phyloP scores from a whole-genome alignment of 495 filamentous ascomycete species.

The Aspergillus carlsbadensis region DNA sequence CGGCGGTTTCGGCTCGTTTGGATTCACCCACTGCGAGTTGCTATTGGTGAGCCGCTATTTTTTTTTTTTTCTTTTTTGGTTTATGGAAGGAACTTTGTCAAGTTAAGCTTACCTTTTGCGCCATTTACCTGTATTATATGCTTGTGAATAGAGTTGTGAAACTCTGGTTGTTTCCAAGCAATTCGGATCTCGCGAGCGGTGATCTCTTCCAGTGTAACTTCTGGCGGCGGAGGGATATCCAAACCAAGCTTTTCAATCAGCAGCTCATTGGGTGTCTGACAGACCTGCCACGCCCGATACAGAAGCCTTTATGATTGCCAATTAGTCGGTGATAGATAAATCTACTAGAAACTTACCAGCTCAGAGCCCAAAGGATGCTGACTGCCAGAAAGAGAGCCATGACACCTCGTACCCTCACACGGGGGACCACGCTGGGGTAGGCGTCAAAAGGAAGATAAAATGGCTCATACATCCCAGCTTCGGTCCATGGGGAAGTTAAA shows the following conservation, averaged over 20 bases:
- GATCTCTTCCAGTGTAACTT: conserved; percentile 89
- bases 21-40: conserved; percentile 74
- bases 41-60: conserved; percentile 22
- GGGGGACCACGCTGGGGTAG: conserved; percentile 48
- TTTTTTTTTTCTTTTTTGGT: background rate
- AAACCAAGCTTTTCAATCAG: conserved; percentile 87
- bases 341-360: conserved; percentile 41
- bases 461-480: conserved; percentile 52
- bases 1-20: conserved; percentile 78
- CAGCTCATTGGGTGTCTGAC: conserved; percentile 85
- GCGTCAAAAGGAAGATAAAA: conserved; percentile 47
- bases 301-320: conserved; percentile 59
- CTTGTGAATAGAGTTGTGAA: conserved; percentile 75
- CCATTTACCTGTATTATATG: conserved; percentile 93
- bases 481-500: conserved; percentile 35
- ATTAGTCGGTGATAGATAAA: background rate
- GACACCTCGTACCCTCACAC: conserved; percentile 49
- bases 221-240: conserved; percentile 85
- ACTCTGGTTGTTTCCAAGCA: conserved; percentile 81
- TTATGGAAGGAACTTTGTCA: background rate
- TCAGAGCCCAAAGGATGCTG: conserved; percentile 50
- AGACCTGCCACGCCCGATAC: conserved; percentile 77
- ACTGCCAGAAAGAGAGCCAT: conserved; percentile 52
- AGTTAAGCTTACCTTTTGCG: conserved; percentile 66
- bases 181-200: conserved; percentile 83